Evolutionary conservation across 2,329 filamentous ascomycete species (phyloP), one percentile per base, ranked within the genome.

Genomic region (Zymoseptoria tritici): DNA sequence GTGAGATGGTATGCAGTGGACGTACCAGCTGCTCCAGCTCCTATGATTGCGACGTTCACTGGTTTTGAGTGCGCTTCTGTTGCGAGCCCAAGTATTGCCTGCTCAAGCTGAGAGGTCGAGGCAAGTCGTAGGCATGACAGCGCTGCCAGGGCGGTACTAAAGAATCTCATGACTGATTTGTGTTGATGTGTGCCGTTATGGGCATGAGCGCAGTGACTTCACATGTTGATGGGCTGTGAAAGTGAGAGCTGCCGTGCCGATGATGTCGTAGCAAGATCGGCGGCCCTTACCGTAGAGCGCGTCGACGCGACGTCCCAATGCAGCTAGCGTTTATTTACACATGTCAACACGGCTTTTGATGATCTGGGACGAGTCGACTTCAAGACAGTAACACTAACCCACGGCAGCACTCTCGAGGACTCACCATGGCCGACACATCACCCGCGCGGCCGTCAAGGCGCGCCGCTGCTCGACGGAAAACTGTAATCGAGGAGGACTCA

Each of bases 1-100:
- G 82, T 81, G 53, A 99, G 79, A 70, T 93, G 85, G 74, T 94
- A 96, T 0, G 94, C 92, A 2, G 91, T 80, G 1, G 92, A 96
- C 4, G 94, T 85, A 29, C 94, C 94, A 29, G 85, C 93, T 51
- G 94, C 87, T 53, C 94, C 94, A 66, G 93, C 93, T 62, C 94
- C 64, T 29, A 66, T 64, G 29, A 66, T 66, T 31, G 64, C 64
- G n/a, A 66, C 55, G 29, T 64, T 60, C 13, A 65, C n/a, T 13
- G 63, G 60, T 19, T 57, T 59, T 9, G 49, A 13, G 5, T 20
- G 19, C 9, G 31, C 21, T 21, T 21, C 9, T 58, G 42, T 24
- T 58, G 42, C 54, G 24, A 46, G 54, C 29, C 54, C 50, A n/a
- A 66, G 55, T 50, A 55, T 49, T 49, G 57, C 49, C 55, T 66